Base-by-base conservation (phyloP, 2,329 filamentous ascomycete species). In the Cadophora luteo-olivacea region DNA sequence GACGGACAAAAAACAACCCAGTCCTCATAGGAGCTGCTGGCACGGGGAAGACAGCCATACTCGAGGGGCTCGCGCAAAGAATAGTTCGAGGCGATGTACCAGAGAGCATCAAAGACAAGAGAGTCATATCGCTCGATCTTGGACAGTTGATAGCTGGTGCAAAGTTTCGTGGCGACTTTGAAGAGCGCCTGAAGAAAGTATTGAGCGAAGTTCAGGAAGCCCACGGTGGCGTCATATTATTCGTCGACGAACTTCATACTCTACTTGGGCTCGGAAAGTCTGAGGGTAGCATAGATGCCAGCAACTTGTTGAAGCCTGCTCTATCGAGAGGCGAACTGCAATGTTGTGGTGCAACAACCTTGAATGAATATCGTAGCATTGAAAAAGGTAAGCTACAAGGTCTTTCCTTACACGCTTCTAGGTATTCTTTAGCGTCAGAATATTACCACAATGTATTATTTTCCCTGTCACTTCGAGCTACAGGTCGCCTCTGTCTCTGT, bases 241-340 rank as follows among this genome's bases (percentile, higher is more conserved):
- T 99, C 80, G 92, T 98, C 64, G 96, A 98, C 77, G 96, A 98
- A 78, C 82, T 98, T 51, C 96, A 99, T 78, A 97, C 91, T 1
- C 84, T 99, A 0, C 87, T 98, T 1, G 96, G 96, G 0, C 85
- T 98, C 6, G 96, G 96, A 24, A 98, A 98, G 80, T 93, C 94
- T 0, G 95, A 98, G 81, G 96, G 96, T 4, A 97, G 93, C 52
- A 97, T 98, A 71, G 96, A 99, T 81, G 96, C 96, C 0, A 97
- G 93, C 72, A 98, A 98, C 78, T 84, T 98, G 7, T 84, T 98
- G 58, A 99, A 98, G 80, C 96, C 96, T 32, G 94, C 95, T 0
- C 82, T 98, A n/a, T 94, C 94, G 0, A 86, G 96, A 72, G 96
- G 96, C 51, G 94, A 97, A 72, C 85, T 98, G 4, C 96, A 98